These are phyloP conservation scores for Mycena albidolilacea DNA, from an alignment of 768 basidiomycete species.

Conservation along the genomic window DNA sequence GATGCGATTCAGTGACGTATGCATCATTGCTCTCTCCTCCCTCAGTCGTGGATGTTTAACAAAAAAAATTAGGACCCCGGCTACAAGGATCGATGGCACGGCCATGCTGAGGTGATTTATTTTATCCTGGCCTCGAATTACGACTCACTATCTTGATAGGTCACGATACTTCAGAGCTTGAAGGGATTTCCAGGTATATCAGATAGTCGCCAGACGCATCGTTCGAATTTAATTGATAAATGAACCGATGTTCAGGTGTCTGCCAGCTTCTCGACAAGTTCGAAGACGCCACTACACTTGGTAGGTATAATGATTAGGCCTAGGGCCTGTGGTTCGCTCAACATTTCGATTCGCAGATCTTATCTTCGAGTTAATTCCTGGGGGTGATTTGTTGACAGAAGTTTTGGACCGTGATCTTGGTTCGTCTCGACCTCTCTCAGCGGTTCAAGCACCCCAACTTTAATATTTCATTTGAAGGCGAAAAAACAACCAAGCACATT, in stretches of 20 bases:
- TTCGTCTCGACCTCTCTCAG: neutral
- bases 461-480: neutral
- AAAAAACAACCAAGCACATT: constrained; percentile 10
- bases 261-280: constrained; percentile 1
- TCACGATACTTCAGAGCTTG: neutral
- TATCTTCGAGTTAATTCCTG: neutral
- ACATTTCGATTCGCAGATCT: constrained; percentile 2
- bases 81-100: neutral
- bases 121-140: neutral
- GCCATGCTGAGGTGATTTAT: neutral
- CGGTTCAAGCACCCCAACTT: neutral
- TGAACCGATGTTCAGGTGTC: neutral
- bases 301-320: neutral
- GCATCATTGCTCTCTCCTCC: neutral
- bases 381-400: constrained; percentile 1
- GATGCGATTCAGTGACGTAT: constrained; percentile 11
- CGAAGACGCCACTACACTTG: neutral
- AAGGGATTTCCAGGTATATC: neutral
- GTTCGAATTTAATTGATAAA: no score
- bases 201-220: no score
- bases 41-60: neutral
- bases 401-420: neutral
- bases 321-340: neutral
- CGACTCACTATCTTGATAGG: neutral
- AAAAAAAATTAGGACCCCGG: neutral